Evolutionary conservation across 139 green algal genomes (phyloP).

Genomic region (Asterochloris sp.): DNA sequence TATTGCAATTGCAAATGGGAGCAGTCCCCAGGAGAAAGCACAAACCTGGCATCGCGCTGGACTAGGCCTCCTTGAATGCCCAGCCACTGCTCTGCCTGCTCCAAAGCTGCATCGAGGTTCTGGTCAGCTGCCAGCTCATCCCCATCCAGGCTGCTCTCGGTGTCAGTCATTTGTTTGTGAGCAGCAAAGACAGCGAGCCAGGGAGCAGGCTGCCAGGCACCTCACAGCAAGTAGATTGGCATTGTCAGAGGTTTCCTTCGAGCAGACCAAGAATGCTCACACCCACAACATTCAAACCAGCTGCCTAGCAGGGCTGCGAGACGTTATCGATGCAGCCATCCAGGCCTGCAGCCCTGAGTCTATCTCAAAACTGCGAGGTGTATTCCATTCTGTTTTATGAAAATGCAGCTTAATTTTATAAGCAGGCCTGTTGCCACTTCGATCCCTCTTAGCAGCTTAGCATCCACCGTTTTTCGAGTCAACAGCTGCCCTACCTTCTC

Average conservation of each 20-base stretch:
- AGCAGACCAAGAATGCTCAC: background rate
- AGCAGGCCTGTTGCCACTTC: no score
- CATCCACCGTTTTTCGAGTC: no score
- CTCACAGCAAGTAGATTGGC: background rate
- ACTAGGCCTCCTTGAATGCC: conserved; percentile 4
- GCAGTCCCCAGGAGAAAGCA: background rate
- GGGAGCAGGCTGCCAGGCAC: background rate
- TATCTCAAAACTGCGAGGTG: no score
- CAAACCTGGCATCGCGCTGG: background rate
- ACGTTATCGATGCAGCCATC: no score
- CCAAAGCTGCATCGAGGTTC: conserved; percentile 16
- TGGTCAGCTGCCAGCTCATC: background rate
- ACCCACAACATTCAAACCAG: background rate
- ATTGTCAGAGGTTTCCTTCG: background rate
- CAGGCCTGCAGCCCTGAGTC: no score
- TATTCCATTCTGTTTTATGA: no score
- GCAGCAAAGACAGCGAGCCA: background rate
- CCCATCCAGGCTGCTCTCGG: background rate
- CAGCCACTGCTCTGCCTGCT: conserved; percentile 21
- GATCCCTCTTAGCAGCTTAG: no score
- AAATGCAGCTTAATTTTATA: no score
- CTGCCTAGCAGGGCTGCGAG: no score
- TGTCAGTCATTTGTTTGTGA: background rate
- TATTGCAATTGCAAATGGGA: background rate
- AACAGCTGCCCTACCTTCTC: no score